Evolutionary conservation across 2,329 filamentous ascomycete genomes (phyloP).

Genomic region (Aureobasidium uvarum): DNA sequence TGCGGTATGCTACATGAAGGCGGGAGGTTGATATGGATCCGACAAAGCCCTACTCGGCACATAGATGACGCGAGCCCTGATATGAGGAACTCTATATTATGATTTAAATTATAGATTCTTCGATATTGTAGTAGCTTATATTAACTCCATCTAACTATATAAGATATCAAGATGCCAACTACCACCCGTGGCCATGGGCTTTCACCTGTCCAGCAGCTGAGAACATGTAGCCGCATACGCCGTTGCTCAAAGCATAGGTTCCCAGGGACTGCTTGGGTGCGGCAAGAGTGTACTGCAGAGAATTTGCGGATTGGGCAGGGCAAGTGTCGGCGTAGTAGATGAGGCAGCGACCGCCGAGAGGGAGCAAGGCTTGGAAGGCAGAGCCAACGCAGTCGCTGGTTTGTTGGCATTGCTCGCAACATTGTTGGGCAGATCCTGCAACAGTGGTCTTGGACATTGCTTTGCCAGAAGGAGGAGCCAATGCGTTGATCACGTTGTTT

Average conservation of each 20-base stretch:
- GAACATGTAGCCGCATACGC: constrained; percentile 16
- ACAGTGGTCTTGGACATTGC: constrained; percentile 25
- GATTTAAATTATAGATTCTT: constrained; percentile 1
- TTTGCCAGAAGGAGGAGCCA: constrained; percentile 13
- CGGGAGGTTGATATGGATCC: not conserved
- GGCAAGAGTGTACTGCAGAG: constrained; percentile 12
- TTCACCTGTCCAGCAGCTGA: not conserved
- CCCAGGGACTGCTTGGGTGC: not conserved
- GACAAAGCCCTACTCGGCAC: constrained; percentile 6
- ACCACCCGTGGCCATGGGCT: constrained; percentile 12
- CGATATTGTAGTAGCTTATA: not conserved
- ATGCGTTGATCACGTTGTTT: constrained; percentile 26
- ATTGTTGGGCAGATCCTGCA: constrained; percentile 24
- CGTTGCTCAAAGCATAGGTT: constrained; percentile 14
- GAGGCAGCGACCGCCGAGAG: constrained; percentile 17
- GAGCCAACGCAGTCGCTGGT: constrained; percentile 19
- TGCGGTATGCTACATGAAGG: not conserved
- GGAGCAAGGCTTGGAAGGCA: constrained; percentile 17
- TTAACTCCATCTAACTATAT: not conserved
- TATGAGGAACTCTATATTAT: constrained; percentile 6
- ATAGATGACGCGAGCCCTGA: not conserved
- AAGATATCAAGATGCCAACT: not conserved
- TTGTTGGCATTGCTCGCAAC: constrained; percentile 28
- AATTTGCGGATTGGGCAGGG: constrained; percentile 11
- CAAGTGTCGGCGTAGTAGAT: constrained; percentile 19